Evolutionary conservation across 306 rosid genomes (phyloP), one percentile per base, ranked within the genome.

Genomic region (Vigna trinervia): DNA sequence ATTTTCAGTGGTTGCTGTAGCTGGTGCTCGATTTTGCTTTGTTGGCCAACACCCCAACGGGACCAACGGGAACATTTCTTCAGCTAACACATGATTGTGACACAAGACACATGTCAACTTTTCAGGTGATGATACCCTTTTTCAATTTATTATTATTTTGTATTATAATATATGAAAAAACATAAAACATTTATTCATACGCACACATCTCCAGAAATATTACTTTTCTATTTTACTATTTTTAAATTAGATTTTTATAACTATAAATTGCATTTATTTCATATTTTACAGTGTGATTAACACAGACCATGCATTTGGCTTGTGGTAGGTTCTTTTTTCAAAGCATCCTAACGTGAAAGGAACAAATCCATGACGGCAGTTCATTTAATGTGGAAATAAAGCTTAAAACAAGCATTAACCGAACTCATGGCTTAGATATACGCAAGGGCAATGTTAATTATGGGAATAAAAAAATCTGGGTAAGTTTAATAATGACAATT

Each of bases 51-150:
- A 38, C 45, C 26, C 54, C 23, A 0, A 57, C 60, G 30, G 77
- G 77, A 32, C 77, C 54, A 75, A 59, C 53, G 30, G 51, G 51
- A 68, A 61, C 70, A 75, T 41, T 75, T 81, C 32, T 75, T 75
- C 30, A 48, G 26, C 26, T 61, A 36, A 34, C 0, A 36, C 76
- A 81, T 68, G 69, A 75, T 59, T 68, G 12, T 26, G 80, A 74
- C 60, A 54, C 30, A 20, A 11, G n/a, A 57, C 77, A 69, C 39
- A 12, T 48, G 84, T 74, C 69, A 59, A 43, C n/a, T 17, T 46
- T 14, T 72, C 23, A 4, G 15, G 5, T 54, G 72, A 15, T 39
- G 56, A 15, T 39, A 32, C 17, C 22, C 46, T n/a, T n/a, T 12
- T 66, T 52, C 8, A 61, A 3, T 30, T 30, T 30, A 3, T 32